phyloP scores from a whole-genome alignment of 495 filamentous ascomycete genomes.

The Umbilicaria muhlenbergii region DNA sequence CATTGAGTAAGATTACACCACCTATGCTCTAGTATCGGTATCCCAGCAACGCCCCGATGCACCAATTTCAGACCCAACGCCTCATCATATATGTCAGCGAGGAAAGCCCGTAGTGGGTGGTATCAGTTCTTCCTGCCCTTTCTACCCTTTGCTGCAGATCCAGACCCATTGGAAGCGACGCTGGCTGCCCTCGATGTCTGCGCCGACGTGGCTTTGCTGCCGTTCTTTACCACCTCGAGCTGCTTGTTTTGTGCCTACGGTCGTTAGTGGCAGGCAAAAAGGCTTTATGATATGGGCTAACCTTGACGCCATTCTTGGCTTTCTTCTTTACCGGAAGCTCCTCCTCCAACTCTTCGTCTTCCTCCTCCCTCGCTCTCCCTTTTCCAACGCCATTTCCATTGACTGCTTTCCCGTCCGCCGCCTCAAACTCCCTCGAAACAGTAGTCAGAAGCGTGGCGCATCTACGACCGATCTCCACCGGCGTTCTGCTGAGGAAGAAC shows the following conservation, averaged over 20 bases:
- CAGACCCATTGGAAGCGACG: slow-evolving; percentile 33
- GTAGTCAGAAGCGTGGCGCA: slow-evolving; percentile 92
- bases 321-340: slow-evolving; percentile 74
- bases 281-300: slow-evolving; percentile 17
- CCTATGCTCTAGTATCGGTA: too few relatives aligned
- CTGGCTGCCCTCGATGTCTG: slow-evolving; percentile 42
- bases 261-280: slow-evolving; percentile 8
- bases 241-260: slow-evolving; percentile 36
- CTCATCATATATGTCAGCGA: too few relatives aligned
- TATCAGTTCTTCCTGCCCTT: slow-evolving; percentile 26
- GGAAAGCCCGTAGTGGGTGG: too few relatives aligned
- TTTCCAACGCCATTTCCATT: slow-evolving; percentile 45
- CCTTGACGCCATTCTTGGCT: slow-evolving; percentile 65
- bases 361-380: slow-evolving; percentile 61
- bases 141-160: slow-evolving; percentile 29
- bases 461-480: slow-evolving; percentile 76
- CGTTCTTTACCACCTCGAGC: slow-evolving; percentile 40
- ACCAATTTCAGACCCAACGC: too few relatives aligned
- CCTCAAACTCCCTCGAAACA: slow-evolving; percentile 84
- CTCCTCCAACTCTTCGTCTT: slow-evolving; percentile 60
- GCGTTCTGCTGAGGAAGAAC: slow-evolving; percentile 94
- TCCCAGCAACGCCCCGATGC: too few relatives aligned
- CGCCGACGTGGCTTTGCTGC: slow-evolving; percentile 33
- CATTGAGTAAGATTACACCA: too few relatives aligned
- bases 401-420: slow-evolving; percentile 32